Base-by-base conservation (phyloP, 345 rosid genomes). In the Reutealis trisperma region DNA sequence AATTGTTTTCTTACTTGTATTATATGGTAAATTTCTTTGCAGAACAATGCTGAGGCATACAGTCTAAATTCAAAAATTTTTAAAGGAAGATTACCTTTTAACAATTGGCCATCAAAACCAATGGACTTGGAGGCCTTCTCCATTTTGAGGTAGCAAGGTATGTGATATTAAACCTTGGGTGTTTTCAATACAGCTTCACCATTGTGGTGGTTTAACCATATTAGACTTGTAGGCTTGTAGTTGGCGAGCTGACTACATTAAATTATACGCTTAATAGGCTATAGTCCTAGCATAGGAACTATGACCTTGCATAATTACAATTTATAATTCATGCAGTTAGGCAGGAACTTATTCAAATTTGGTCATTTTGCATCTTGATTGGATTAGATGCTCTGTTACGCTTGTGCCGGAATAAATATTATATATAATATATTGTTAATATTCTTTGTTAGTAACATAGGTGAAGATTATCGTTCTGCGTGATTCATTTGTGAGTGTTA, bases 31-130 rank as follows among this genome's bases (percentile, higher is more conserved):
- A 68, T 61, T 72, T 75, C 0, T 75, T 61, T 86, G 85, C 89
- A 91, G 99, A 88, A 91, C 19, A 80, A 83, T 73, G 94, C 92
- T 42, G 79, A 74, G 22, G 86, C 78, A 67, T 93, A 91, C 81
- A 80, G 63, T 67, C 66, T 70, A 78, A 75, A 79, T 71, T 85
- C 89, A 41, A 86, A 72, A 76, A 22, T 66, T 49, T 84, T 88
- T 34, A 91, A 86, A 79, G 82, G 72, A 47, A 75, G 70, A 24
- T 78, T 82, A 12, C 80, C 90, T 42, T 89, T 89, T 65, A 75
- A 51, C 73, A 83, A 84, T 70, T 89, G 92, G 96, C 87, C 81
- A 21, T 47, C 71, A 72, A 89, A 89, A 78, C 84, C 86, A 6
- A 16, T 57, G 64, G 74, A 86, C 60, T 69, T 76, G 63, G 92